phyloP scores from a whole-genome alignment of 2,329 filamentous ascomycete genomes.

The Scedosporium boydii region DNA sequence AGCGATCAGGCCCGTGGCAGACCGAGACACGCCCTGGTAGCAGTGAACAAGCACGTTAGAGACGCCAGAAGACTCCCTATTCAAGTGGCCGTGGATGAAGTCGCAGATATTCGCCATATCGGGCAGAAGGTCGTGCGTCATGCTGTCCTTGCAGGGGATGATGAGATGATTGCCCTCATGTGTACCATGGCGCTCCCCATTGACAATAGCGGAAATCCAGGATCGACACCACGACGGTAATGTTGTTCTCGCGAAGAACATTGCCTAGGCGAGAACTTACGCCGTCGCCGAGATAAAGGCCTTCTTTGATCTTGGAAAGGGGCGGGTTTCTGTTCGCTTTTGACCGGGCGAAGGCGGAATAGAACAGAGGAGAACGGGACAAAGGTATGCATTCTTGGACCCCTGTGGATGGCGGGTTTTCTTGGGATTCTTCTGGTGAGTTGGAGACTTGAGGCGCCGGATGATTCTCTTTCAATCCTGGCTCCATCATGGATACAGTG shows the following conservation, averaged over 20 bases:
- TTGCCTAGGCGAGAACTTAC: background rate
- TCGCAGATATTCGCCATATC: constrained; percentile 15
- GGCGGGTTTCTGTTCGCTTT: too few species aligned
- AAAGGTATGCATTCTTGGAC: too few species aligned
- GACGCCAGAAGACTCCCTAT: background rate
- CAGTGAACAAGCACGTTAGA: constrained; percentile 21
- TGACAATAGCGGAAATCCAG: background rate
- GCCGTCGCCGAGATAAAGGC: background rate
- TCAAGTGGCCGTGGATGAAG: constrained; percentile 13
- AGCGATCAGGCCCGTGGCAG: constrained; percentile 19
- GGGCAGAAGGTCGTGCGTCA: constrained; percentile 15
- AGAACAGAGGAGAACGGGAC: too few species aligned
- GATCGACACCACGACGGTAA: background rate
- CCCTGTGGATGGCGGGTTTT: too few species aligned
- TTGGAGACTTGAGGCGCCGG: too few species aligned
- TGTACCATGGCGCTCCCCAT: constrained; percentile 11
- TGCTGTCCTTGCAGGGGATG: constrained; percentile 15
- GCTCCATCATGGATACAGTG: too few species aligned
- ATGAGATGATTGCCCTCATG: constrained; percentile 13
- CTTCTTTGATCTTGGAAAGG: background rate
- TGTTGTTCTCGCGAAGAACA: background rate
- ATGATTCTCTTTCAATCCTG: too few species aligned
- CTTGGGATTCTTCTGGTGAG: too few species aligned
- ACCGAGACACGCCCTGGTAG: constrained; percentile 23
- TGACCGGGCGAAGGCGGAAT: too few species aligned